Evolutionary conservation across 768 basidiomycete species (phyloP).

Genomic region (Suillus americanus): DNA sequence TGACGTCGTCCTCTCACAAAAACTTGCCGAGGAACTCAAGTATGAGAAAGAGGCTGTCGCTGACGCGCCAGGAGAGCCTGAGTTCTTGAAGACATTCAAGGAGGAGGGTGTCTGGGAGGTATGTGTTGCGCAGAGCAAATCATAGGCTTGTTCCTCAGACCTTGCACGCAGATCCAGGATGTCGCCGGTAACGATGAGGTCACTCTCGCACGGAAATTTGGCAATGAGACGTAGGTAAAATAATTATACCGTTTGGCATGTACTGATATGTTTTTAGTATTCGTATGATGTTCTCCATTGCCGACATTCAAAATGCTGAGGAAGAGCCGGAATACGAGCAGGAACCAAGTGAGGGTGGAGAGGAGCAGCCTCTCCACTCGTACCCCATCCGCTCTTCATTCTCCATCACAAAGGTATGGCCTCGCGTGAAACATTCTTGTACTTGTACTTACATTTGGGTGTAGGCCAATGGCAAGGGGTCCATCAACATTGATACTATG

Average conservation of each 20-base stretch:
- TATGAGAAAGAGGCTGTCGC: conserved; percentile 70
- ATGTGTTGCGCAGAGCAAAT: conserved; percentile 21
- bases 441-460: not conserved
- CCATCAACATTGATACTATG: conserved; percentile 76
- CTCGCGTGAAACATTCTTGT: not conserved
- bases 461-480: conserved; percentile 56
- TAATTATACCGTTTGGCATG: not conserved
- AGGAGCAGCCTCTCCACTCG: conserved; percentile 33
- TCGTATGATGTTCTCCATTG: conserved; percentile 89
- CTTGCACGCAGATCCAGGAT: conserved; percentile 62
- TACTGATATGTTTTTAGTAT: conserved; percentile 48
- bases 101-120: conserved; percentile 79
- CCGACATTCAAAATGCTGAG: conserved; percentile 68
- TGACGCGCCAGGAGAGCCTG: conserved; percentile 48
- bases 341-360: conserved; percentile 36
- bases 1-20: conserved; percentile 72
- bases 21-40: conserved; percentile 77
- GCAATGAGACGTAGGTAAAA: conserved; percentile 77
- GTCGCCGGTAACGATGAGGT: conserved; percentile 77
- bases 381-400: conserved; percentile 81
- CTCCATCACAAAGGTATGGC: conserved; percentile 77
- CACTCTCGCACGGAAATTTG: conserved; percentile 76
- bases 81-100: conserved; percentile 77
- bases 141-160: not conserved
- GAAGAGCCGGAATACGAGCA: conserved; percentile 38